Evolutionary conservation across 306 rosid genomes (phyloP), one percentile per base, ranked within the genome.

Genomic region (Cucurbita maxima): DNA sequence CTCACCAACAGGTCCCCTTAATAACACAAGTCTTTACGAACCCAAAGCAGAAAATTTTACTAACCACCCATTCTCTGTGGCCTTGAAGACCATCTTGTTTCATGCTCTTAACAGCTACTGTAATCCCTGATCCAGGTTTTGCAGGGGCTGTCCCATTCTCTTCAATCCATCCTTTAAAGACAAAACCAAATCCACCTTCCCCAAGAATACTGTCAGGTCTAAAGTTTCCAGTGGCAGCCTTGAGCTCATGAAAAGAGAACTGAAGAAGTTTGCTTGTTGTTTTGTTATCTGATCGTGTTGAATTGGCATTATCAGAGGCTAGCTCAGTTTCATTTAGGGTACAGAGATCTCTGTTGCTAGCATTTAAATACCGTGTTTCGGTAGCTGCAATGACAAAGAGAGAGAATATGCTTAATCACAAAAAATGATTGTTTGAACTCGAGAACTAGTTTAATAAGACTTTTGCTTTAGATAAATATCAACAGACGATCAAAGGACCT

Each of bases 31-130:
- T 47, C 57, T 47, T 30, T 50, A 70, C 44, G 41, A 70, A 70
- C 45, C 58, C 74, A 70, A 88, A 77, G 86, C 84, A 86, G 81
- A 90, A 84, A 87, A 82, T 79, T 79, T 81, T 87, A 93, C 96
- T 93, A 87, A 93, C 98, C 96, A 90, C 88, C 98, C 98, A 93
- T 88, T 93, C 98, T 88, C 98, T 90, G 79, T 93, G 98, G 79
- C 98, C 98, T 73, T 93, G 98, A 66, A 93, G 98, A 58, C 96
- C 98, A 78, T 92, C 98, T 44, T 89, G 93, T 81, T 92, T 92
- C 83, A 92, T 86, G 87, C 91, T 92, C 86, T 92, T 92, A 59
- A 92, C 96, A 66, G 98, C 98, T 64, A 92, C 98, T 0, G 98
- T 90, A 80, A 92, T 47, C 55, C 98, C 98, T 3, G 98, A 84